A percentile compares a stretch with the other conserved stretches of the same genome.
These are phyloP conservation scores for Fusarium chaquense DNA, from an alignment of 2,329 filamentous ascomycete genomes.

Conservation along the genomic window DNA sequence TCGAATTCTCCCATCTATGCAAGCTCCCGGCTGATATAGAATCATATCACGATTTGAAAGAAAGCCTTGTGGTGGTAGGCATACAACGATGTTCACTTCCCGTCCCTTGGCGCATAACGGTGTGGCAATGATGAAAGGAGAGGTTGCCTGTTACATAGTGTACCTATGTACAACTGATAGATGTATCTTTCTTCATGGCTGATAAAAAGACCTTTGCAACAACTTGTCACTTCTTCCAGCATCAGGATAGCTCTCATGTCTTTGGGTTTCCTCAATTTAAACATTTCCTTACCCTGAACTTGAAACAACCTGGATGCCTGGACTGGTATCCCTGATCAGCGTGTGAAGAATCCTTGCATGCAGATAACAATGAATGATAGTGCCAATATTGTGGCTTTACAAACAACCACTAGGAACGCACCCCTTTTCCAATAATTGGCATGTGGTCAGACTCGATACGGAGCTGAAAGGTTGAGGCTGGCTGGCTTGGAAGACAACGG, in stretches of 20 bases:
- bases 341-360: neutral
- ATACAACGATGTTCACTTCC: neutral
- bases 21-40: neutral
- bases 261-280: neutral
- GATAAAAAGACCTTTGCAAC: neutral
- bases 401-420: neutral
- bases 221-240: neutral
- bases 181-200: neutral
- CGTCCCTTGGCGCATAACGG: neutral
- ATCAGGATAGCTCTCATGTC: neutral
- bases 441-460: constrained; percentile 1
- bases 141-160: neutral
- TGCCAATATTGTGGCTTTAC: constrained; percentile 22
- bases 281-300: neutral
- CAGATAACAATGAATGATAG: neutral
- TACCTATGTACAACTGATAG: neutral
- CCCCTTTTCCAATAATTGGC: constrained; percentile 6
- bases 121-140: neutral
- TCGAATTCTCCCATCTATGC: neutral
- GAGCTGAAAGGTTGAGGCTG: constrained; percentile 30
- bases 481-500: neutral
- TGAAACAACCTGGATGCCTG: neutral
- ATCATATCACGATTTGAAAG: neutral
- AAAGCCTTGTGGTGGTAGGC: neutral
- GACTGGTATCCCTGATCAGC: neutral